Evolutionary conservation across 1,284 basidiomycete genomes (phyloP).

Genomic region (Trametes sp.): DNA sequence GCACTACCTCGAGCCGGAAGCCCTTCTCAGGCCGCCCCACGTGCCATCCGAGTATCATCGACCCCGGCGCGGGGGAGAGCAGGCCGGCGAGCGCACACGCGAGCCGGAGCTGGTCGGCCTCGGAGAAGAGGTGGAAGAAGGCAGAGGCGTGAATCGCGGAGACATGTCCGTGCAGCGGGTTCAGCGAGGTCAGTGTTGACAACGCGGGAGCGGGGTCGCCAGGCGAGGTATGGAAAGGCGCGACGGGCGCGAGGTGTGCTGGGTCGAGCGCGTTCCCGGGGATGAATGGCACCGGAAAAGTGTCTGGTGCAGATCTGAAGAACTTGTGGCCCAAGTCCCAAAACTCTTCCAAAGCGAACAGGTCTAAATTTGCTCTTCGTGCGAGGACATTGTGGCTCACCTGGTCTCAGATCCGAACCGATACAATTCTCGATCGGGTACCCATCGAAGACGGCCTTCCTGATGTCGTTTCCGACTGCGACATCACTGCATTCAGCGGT

Average conservation of each 20-base stretch:
- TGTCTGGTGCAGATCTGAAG: constrained; percentile 40
- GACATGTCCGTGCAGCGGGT: constrained; percentile 49
- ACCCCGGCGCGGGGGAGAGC: constrained; percentile 44
- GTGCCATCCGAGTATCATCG: constrained; percentile 46
- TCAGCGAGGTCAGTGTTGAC: constrained; percentile 45
- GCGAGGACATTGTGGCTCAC: constrained; percentile 28
- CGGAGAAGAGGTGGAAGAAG: constrained; percentile 57
- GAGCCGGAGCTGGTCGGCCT: constrained; percentile 49
- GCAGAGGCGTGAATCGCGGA: constrained; percentile 53
- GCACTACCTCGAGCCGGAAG: constrained; percentile 8
- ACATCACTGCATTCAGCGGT: neutral
- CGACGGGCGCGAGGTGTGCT: constrained; percentile 36
- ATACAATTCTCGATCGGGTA: constrained; percentile 44
- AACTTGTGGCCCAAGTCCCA: constrained; percentile 42
- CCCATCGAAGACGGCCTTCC: constrained; percentile 51
- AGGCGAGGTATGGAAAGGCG: constrained; percentile 34
- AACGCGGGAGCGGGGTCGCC: constrained; percentile 41
- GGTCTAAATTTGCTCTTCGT: no score
- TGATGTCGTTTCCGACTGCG: constrained; percentile 51
- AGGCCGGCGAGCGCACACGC: constrained; percentile 48
- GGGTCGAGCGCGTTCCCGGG: constrained; percentile 51
- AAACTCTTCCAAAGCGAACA: constrained; percentile 27
- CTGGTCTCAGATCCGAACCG: constrained; percentile 42
- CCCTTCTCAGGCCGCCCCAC: constrained; percentile 31
- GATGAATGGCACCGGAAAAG: constrained; percentile 53